These are phyloP conservation scores for Stereocaulon alpinum DNA, from an alignment of 495 filamentous ascomycete genomes.

Conservation along the genomic window DNA sequence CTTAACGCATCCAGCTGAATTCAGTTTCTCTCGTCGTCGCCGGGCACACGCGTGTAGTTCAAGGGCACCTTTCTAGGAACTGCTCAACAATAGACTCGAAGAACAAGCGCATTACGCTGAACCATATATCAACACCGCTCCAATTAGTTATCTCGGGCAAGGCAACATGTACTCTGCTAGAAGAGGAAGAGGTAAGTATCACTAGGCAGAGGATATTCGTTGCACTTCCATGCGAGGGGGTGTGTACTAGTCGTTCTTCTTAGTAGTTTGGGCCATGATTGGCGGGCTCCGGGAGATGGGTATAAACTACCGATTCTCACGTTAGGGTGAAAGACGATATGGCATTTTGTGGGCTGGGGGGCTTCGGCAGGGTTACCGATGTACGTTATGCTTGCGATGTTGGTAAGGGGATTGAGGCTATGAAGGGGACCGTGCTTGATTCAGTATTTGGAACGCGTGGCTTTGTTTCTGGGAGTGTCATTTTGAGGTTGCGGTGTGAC, in stretches of 20 bases:
- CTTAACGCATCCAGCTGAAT: too few species aligned
- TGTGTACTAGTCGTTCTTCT: too few species aligned
- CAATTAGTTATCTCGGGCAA: not conserved
- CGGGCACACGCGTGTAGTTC: too few species aligned
- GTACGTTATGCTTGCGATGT: not conserved
- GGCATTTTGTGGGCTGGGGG: not conserved
- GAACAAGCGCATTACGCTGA: not conserved
- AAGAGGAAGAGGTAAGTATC: not conserved
- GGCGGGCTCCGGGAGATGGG: not conserved
- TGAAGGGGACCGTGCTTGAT: not conserved
- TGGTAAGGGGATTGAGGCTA: not conserved
- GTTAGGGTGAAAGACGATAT: not conserved
- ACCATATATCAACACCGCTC: not conserved
- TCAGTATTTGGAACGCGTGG: too few species aligned
- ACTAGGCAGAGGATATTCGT: not conserved
- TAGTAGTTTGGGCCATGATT: too few species aligned
- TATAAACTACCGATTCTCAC: not conserved
- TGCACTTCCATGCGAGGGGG: not conserved
- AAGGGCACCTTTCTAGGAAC: too few species aligned
- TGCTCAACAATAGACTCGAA: too few species aligned
- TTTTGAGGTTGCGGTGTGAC: too few species aligned
- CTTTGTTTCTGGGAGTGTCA: too few species aligned
- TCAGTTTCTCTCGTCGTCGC: too few species aligned
- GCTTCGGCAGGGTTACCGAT: not conserved
- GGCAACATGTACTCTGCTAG: not conserved